Percentiles rank a stretch among this genome's conserved stretches.
These are phyloP conservation scores for Starmerella davenportii DNA, from an alignment of 805 yeast species.

Conservation along the genomic window DNA sequence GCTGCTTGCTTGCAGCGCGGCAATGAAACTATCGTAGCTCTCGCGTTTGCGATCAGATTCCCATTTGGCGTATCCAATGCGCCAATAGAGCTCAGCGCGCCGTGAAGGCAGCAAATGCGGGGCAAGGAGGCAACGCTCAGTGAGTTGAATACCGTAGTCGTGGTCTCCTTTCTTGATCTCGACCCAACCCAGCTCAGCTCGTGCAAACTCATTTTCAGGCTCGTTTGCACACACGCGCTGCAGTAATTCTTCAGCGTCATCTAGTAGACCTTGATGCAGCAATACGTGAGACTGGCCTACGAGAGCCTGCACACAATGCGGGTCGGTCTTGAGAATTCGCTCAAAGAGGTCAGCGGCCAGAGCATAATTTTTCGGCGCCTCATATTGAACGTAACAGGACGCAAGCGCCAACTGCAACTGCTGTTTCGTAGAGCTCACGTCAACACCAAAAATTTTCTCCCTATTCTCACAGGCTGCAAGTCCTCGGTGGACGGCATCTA, in stretches of 20 bases:
- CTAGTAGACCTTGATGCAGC: constrained; percentile 43
- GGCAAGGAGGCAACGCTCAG: constrained; percentile 31
- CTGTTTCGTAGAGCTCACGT: constrained; percentile 34
- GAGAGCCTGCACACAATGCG: constrained; percentile 39
- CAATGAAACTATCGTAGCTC: constrained; percentile 39
- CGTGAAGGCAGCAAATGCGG: constrained; percentile 26
- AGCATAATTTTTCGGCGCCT: constrained; percentile 74
- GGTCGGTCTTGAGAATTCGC: constrained; percentile 32
- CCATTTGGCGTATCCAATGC: constrained; percentile 50
- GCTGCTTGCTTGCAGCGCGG: constrained; percentile 44
- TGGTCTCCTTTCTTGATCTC: constrained; percentile 35
- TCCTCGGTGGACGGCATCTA: constrained; percentile 42
- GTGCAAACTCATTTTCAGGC: constrained; percentile 42
- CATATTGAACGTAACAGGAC: constrained; percentile 60
- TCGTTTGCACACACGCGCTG: constrained; percentile 30
- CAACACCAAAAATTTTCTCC: constrained; percentile 30
- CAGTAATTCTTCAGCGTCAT: constrained; percentile 38
- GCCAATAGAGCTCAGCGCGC: constrained; percentile 44
- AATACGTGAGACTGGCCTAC: constrained; percentile 70
- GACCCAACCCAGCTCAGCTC: constrained; percentile 67
- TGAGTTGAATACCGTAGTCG: constrained; percentile 28
- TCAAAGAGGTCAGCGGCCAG: constrained; percentile 60
- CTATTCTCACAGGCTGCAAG: constrained; percentile 30
- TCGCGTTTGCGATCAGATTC: constrained; percentile 20
- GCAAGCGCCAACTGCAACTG: constrained; percentile 54